These are phyloP conservation scores for Alternaria postmessia DNA, from an alignment of 2,329 filamentous ascomycete species.

Conservation along the genomic window DNA sequence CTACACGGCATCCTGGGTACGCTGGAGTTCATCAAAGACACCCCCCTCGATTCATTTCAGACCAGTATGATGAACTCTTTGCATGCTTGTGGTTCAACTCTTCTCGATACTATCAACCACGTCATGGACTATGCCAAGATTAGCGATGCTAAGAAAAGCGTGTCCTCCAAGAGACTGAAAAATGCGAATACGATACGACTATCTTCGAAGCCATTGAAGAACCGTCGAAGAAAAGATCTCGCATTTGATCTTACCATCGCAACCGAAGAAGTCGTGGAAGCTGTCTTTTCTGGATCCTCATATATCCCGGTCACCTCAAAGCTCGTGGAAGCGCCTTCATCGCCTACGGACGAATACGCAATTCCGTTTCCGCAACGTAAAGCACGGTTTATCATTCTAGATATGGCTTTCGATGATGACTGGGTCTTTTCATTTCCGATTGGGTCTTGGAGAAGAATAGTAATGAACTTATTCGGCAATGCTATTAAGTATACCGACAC, in stretches of 20 bases:
- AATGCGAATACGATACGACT: conserved; percentile 37
- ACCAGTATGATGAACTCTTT: conserved; percentile 58
- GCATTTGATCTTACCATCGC: conserved; percentile 33
- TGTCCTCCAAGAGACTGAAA: conserved; percentile 47
- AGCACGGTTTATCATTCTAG: conserved; percentile 38
- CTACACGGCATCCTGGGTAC: conserved; percentile 52
- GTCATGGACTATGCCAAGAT: conserved; percentile 44
- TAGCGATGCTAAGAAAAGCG: conserved; percentile 42
- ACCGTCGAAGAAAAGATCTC: conserved; percentile 16
- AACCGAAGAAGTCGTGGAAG: conserved; percentile 36
- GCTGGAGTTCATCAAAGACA: conserved; percentile 60
- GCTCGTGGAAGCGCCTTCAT: conserved; percentile 13
- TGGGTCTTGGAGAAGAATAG: conserved; percentile 46
- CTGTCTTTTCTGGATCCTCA: conserved; percentile 46
- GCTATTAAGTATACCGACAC: conserved; percentile 47
- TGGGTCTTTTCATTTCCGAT: conserved; percentile 56
- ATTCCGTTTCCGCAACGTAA: conserved; percentile 20
- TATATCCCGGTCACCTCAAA: conserved; percentile 26
- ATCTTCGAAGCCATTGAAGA: conserved; percentile 43
- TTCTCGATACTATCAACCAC: conserved; percentile 57
- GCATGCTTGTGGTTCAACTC: conserved; percentile 56
- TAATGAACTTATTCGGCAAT: conserved; percentile 52
- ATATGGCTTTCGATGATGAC: conserved; percentile 33
- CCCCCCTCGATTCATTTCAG: conserved; percentile 50
- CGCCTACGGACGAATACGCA: conserved; percentile 9